These are phyloP conservation scores for Carex cristatella DNA, from an alignment of 176 grass and related monocot species.

Conservation along the genomic window DNA sequence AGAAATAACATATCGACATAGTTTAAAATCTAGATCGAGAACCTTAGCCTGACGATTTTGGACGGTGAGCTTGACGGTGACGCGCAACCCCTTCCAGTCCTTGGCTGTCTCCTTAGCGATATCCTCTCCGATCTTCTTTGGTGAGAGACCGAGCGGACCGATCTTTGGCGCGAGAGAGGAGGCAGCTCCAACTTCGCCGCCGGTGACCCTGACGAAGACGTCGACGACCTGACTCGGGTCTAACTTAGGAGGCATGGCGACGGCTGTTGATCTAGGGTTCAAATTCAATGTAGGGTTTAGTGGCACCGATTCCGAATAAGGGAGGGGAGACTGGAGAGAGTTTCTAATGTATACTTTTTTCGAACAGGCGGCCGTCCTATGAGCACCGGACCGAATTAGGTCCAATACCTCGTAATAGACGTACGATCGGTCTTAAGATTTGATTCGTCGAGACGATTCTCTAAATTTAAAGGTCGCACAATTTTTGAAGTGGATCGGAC, in stretches of 20 bases:
- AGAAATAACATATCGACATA: background rate
- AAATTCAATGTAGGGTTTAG: conserved; percentile 10
- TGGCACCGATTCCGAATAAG: background rate
- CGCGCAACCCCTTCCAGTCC: conserved; percentile 93
- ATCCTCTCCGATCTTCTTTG: conserved; percentile 96
- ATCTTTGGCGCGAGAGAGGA: conserved; percentile 85
- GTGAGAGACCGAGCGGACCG: conserved; percentile 86
- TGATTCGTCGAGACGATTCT: too few relatives aligned
- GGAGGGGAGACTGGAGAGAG: background rate
- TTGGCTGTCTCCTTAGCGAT: conserved; percentile 97
- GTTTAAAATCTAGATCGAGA: background rate
- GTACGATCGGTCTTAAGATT: background rate
- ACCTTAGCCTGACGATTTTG: conserved; percentile 97
- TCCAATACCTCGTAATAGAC: too few relatives aligned
- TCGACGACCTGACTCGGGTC: conserved; percentile 84
- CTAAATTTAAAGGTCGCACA: too few relatives aligned
- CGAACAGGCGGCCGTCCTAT: too few relatives aligned
- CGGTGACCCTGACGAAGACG: conserved; percentile 83
- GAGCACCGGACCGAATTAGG: too few relatives aligned
- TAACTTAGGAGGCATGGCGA: conserved; percentile 72
- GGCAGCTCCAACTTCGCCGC: conserved; percentile 84
- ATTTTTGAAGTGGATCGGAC: too few relatives aligned
- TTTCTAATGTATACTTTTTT: background rate
- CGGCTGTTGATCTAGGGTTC: background rate
- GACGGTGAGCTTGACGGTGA: conserved; percentile 92